A percentile compares a stretch with the other conserved stretches of the same genome.
Conservation (phyloP, 1,284 basidiomycete species). For the Testicularia cyperi region DNA sequence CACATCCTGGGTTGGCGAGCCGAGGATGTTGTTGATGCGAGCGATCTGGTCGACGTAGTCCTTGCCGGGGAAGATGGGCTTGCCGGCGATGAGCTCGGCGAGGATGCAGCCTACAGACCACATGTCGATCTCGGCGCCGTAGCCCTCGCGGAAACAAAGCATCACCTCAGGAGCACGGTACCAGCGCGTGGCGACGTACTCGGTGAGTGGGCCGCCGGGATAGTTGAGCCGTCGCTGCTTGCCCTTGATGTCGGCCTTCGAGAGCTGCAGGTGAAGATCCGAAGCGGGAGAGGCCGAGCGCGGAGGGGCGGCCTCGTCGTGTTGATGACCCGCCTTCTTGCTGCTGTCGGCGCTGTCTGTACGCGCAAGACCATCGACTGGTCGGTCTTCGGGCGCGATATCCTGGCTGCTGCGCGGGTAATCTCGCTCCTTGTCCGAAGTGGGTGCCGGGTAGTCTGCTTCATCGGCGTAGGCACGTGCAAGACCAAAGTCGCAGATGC, state of each 20-base stretch:
- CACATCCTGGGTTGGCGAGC: conserved; percentile 43
- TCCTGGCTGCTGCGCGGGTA: no score
- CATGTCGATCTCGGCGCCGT: conserved; percentile 58
- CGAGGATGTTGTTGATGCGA: conserved; percentile 56
- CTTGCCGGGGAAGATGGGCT: conserved; percentile 57
- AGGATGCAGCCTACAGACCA: conserved; percentile 60
- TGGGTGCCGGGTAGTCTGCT: conserved; percentile 11
- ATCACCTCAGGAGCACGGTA: conserved; percentile 59
- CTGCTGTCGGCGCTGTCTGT: no score
- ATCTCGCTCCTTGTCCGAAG: conserved; percentile 6
- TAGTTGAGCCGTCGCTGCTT: conserved; percentile 47
- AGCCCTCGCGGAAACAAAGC: conserved; percentile 57
- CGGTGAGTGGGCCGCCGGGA: conserved; percentile 57
- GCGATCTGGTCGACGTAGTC: conserved; percentile 60
- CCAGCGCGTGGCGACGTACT: conserved; percentile 59
- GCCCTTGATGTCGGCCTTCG: conserved; percentile 38
- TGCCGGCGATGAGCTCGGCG: conserved; percentile 54
- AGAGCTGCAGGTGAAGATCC: conserved; percentile 32
- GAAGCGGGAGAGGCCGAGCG: conserved; percentile 20
- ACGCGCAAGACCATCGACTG: no score
- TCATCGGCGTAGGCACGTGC: conserved; percentile 48
- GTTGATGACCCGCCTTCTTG: no score
- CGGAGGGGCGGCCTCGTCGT: conserved; percentile 9
- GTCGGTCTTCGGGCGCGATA: no score
- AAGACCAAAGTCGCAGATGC: conserved; percentile 58